phyloP scores from a whole-genome alignment of 768 basidiomycete genomes.

The Hydnomerulius pinastri region DNA sequence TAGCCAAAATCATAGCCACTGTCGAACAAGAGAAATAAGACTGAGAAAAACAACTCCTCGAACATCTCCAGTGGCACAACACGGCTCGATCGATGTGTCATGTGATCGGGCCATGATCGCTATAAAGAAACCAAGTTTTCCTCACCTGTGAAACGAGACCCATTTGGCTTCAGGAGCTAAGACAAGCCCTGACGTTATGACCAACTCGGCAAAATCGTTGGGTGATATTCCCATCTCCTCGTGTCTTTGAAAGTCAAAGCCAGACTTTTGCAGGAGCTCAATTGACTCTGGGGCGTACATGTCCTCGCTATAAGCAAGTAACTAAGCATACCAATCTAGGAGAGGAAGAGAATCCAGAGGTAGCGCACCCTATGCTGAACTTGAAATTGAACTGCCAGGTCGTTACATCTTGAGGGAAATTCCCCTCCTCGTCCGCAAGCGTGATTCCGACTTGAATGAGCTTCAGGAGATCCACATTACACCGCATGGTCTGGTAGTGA shows the following conservation, averaged over 20 bases:
- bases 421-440: conserved; percentile 90
- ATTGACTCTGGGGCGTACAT: conserved; percentile 99
- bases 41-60: neutral
- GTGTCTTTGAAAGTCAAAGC: conserved; percentile 93
- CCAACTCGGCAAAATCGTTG: conserved; percentile 93
- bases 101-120: neutral
- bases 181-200: conserved; percentile 96
- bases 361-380: conserved; percentile 80
- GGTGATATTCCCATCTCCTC: conserved; percentile 90
- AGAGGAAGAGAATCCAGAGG: neutral
- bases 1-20: conserved; percentile 99
- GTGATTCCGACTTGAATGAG: conserved; percentile 98
- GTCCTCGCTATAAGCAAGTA: conserved; percentile 67
- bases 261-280: conserved; percentile 91
- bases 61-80: neutral
- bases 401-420: conserved; percentile 84
- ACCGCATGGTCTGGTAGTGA: conserved; percentile 99
- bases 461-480: conserved; percentile 97
- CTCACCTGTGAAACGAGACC: conserved; percentile 98
- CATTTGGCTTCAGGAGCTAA: conserved; percentile 86
- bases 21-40: conserved; percentile 7
- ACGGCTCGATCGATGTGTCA: neutral
- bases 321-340: neutral
- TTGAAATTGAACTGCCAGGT: conserved; percentile 99
- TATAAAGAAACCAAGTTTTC: neutral